phyloP scores from a whole-genome alignment of 2,329 filamentous ascomycete species.

The Monilinia fructigena region DNA sequence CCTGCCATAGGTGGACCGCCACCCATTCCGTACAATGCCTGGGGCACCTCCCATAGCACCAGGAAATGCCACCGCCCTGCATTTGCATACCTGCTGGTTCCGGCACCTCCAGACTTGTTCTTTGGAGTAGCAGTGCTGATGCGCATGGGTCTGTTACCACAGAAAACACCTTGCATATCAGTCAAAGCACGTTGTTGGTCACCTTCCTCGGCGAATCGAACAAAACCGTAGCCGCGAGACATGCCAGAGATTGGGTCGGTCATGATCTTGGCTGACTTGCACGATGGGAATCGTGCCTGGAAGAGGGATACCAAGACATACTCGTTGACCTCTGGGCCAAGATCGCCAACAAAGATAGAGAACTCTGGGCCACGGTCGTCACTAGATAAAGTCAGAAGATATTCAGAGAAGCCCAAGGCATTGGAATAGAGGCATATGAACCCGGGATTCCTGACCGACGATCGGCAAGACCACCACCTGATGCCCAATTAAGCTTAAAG shows the following conservation, averaged over 20 bases:
- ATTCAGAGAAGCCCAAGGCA: conserved; percentile 19
- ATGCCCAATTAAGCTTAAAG: conserved; percentile 99
- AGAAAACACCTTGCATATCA: conserved; percentile 99
- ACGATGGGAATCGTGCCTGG: conserved; percentile 92
- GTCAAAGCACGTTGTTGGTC: conserved; percentile 94
- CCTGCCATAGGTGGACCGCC: conserved; percentile 57
- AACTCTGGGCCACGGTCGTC: conserved; percentile 96
- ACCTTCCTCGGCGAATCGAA: conserved; percentile 91
- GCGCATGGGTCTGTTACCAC: conserved; percentile 96
- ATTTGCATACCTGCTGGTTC: conserved; percentile 52
- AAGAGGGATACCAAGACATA: conserved; percentile 96
- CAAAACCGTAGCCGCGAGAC: conserved; percentile 96
- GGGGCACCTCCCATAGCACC: conserved; percentile 46
- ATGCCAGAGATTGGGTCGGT: conserved; percentile 97
- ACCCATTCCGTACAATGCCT: conserved; percentile 70
- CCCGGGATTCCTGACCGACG: conserved; percentile 64
- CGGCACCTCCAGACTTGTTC: conserved; percentile 65
- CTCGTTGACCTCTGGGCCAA: conserved; percentile 97
- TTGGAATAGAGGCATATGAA: conserved; percentile 35
- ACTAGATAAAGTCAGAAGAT: conserved; percentile 48
- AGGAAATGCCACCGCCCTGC: conserved; percentile 48
- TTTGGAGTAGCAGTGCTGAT: conserved; percentile 98
- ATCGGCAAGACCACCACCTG: conserved; percentile 90
- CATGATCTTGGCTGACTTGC: conserved; percentile 99
- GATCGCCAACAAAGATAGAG: conserved; percentile 96